Base-by-base conservation (phyloP, 257 asterid genomes). In the Leonotis leonurus region DNA sequence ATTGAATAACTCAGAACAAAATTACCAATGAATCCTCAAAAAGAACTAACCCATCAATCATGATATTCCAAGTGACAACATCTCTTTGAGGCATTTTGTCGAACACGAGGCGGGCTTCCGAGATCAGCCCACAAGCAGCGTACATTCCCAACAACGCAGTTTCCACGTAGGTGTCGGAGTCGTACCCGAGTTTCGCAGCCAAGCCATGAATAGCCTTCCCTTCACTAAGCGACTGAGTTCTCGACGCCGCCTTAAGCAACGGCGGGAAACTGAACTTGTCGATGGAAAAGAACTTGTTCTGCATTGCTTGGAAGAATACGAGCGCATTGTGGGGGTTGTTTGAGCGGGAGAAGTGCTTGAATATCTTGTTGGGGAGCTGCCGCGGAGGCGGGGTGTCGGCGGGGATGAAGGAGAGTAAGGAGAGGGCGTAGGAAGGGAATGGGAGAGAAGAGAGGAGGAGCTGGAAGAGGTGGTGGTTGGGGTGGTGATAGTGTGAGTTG, bases 81-180 rank as follows among this genome's bases (percentile, higher is more conserved):
- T 84, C 94, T 73, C 46, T 77, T 0, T 79, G 56, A 25, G 83
- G 75, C 89, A 86, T 89, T 84, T 82, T 84, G 81, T 82, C 95
- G 45, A 82, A 86, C 89, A 89, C 60, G 26, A 71, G 45, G 1
- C 91, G 94, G 5, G 88, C 94, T 5, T 81, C 86, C n/a, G 57
- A 58, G 21, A 86, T 77, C 14, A 72, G 32, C 32, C 93, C 88
- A 66, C 89, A 79, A 1, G 74, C 67, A 0, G 69, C 72, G 62
- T 84, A 86, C 84, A 86, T 67, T 9, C 95, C 81, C 18, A 82
- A 75, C 75, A 86, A 64, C 17, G 87, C 91, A 51, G 97, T 86
- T 59, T 86, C 81, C 70, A 89, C 93, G 62, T 75, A 84, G 6
- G 94, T 89, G 67, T 89, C 90, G 8, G 69, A 68, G 10, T 63